These are phyloP conservation scores for Adiantum capillusveneris DNA, from an alignment of 75 land plant genomes.

Conservation along the genomic window DNA sequence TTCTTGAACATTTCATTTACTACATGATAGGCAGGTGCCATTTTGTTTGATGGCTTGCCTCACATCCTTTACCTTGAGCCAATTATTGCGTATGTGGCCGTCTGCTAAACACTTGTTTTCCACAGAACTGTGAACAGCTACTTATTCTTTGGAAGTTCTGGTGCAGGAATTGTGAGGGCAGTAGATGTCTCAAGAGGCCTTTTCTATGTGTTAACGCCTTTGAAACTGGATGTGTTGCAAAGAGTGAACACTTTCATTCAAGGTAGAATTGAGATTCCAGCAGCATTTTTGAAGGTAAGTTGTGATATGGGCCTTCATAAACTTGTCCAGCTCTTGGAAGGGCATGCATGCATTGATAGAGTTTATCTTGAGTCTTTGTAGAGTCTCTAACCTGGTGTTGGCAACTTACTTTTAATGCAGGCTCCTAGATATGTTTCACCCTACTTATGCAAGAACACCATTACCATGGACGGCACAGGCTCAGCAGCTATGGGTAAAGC, in stretches of 20 bases:
- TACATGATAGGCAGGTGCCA: too few relatives aligned
- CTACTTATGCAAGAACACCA: slow-evolving; percentile 7
- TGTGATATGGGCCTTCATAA: background rate
- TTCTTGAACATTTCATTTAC: too few relatives aligned
- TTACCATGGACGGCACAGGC: slow-evolving; percentile 26
- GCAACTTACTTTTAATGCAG: slow-evolving; percentile 4
- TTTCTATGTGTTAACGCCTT: slow-evolving; percentile 74
- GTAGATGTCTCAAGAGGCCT: slow-evolving; percentile 46
- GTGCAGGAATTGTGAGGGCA: slow-evolving; percentile 74
- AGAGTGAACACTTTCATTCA: slow-evolving; percentile 70
- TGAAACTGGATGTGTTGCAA: slow-evolving; percentile 42
- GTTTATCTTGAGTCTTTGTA: too few relatives aligned
- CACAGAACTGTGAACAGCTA: too few relatives aligned
- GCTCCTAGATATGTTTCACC: slow-evolving; percentile 18
- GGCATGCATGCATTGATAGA: too few relatives aligned
- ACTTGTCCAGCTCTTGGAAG: too few relatives aligned
- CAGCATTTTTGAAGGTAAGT: slow-evolving; percentile 63
- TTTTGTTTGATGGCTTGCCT: too few relatives aligned
- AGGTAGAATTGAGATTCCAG: slow-evolving; percentile 67
- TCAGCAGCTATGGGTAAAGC: slow-evolving; percentile 20
- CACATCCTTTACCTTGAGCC: too few relatives aligned
- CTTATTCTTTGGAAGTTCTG: background rate
- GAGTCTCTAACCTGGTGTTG: background rate
- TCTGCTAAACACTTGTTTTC: too few relatives aligned
- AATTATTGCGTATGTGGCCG: too few relatives aligned